Evolutionary conservation across 768 basidiomycete species (phyloP), one percentile per base, ranked within the genome.

Genomic region (Tricholoma furcatifolium): DNA sequence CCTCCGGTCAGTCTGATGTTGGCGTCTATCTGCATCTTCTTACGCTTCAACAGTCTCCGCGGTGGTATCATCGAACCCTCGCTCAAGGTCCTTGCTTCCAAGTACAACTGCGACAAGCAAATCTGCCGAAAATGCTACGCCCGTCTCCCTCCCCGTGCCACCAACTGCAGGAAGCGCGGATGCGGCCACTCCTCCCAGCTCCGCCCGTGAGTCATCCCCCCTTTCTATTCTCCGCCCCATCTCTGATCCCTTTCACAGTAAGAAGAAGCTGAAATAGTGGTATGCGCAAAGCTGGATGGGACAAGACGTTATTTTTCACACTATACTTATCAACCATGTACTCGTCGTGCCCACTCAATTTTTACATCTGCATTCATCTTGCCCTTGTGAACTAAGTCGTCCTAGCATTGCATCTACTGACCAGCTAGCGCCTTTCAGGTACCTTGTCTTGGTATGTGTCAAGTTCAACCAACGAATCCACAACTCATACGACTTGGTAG

Each of bases 91-190:
- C 85, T 98, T 56, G 97, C 97, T 53, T 82, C 88, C 70, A 96
- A 96, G 74, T 97, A 94, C 85, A 98, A 98, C 78, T 98, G 94
- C 72, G 93, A 97, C 76, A 96, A 96, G 82, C 92, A 95, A 71
- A 98, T 98, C 66, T 98, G 97, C 84, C 93, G 97, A 74, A 98
- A 98, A 75, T 98, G 97, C 80, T 98, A 98, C 73, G 97, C 97
- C 41, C 96, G 97, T 64, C 96, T 98, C 64, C 96, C 97, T 59
- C 96, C 95, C 49, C 93, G 97, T 70, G 97, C 97, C 34, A 98
- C 95, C 78, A 98, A 99, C 85, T 98, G 97, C 87, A 82, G 96
- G 70, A 96, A 96, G 80, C 83, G 93, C 61, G 81, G 84, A 54
- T 96, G 94, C 67, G 93, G 93, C 17, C 91, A 91, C 73, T 91